phyloP scores from a whole-genome alignment of 1,284 basidiomycete species.

The Afroboletus lepidellus region DNA sequence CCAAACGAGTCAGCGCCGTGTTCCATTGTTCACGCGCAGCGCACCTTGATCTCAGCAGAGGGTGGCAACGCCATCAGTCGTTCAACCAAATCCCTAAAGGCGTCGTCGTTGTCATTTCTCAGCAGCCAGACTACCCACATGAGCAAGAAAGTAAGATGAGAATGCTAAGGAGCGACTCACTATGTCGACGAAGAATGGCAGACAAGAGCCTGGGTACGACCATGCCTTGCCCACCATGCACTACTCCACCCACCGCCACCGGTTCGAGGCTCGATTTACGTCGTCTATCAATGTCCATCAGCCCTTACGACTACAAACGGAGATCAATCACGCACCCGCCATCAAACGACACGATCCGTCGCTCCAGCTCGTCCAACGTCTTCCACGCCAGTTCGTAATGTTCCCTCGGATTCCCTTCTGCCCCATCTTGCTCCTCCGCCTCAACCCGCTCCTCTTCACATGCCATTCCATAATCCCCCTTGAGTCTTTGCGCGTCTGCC shows the following conservation, averaged over 20 bases:
- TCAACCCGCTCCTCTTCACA: slow-evolving; percentile 38
- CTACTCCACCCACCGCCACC: slow-evolving; percentile 28
- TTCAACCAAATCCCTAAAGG: slow-evolving; percentile 56
- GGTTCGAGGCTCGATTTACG: slow-evolving; percentile 41
- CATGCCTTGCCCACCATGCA: slow-evolving; percentile 45
- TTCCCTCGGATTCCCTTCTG: slow-evolving; percentile 46
- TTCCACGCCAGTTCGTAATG: slow-evolving; percentile 53
- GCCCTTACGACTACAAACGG: not conserved
- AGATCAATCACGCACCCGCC: slow-evolving; percentile 40
- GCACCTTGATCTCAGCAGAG: slow-evolving; percentile 57
- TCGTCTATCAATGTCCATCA: slow-evolving; percentile 33
- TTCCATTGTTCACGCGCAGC: slow-evolving; percentile 6
- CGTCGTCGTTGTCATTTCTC: slow-evolving; percentile 57
- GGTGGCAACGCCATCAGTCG: slow-evolving; percentile 59
- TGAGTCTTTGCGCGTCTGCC: slow-evolving; percentile 61
- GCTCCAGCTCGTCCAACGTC: slow-evolving; percentile 60
- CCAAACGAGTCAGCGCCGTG: not conserved
- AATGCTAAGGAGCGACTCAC: slow-evolving; percentile 43
- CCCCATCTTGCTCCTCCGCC: slow-evolving; percentile 40
- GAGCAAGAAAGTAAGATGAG: not conserved
- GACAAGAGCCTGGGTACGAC: slow-evolving; percentile 69
- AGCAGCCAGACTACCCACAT: slow-evolving; percentile 65
- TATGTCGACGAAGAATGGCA: slow-evolving; percentile 68
- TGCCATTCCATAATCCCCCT: slow-evolving; percentile 57
- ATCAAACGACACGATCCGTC: slow-evolving; percentile 54